These are phyloP conservation scores for Cercospora brassicicola DNA, from an alignment of 2,329 filamentous ascomycete species.

Conservation along the genomic window DNA sequence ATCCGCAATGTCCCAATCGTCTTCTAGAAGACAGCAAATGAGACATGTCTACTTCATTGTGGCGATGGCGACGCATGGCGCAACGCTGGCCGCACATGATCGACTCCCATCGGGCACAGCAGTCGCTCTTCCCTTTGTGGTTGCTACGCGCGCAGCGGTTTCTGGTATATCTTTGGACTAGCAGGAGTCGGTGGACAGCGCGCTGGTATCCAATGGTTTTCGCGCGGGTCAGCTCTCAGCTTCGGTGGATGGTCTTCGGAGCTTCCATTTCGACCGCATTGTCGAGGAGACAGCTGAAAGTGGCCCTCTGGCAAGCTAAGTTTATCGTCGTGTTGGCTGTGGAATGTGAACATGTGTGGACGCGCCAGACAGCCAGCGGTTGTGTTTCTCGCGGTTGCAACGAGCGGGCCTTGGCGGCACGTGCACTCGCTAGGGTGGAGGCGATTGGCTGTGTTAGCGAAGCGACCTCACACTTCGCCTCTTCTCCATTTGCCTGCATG, in stretches of 20 bases:
- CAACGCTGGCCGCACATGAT: slow-evolving; percentile 23
- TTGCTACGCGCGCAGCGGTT: background rate
- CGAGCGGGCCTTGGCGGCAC: slow-evolving; percentile 12
- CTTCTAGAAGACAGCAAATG: slow-evolving; percentile 35
- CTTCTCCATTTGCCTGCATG: slow-evolving; percentile 25
- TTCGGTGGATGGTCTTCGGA: slow-evolving; percentile 4
- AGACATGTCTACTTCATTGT: slow-evolving; percentile 29
- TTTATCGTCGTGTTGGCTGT: slow-evolving; percentile 25
- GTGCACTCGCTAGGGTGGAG: background rate
- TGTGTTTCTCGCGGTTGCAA: slow-evolving; percentile 5
- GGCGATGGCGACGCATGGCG: slow-evolving; percentile 25
- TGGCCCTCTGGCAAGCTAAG: slow-evolving; percentile 4
- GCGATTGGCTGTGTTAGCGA: slow-evolving; percentile 16
- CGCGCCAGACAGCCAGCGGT: slow-evolving; percentile 10
- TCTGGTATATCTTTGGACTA: slow-evolving; percentile 5
- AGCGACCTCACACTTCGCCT: slow-evolving; percentile 14
- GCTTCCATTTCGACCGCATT: slow-evolving; percentile 13
- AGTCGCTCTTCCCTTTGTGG: slow-evolving; percentile 2
- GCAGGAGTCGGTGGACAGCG: background rate
- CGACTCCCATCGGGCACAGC: slow-evolving; percentile 4
- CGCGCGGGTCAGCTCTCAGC: slow-evolving; percentile 3
- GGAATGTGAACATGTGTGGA: slow-evolving; percentile 22
- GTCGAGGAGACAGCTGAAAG: slow-evolving; percentile 2
- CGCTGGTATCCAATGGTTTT: slow-evolving; percentile 11
- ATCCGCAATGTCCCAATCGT: slow-evolving; percentile 29